These are phyloP conservation scores for Toxoplasma gondii DNA, from an alignment of 169 alveolate species.

Conservation along the genomic window DNA sequence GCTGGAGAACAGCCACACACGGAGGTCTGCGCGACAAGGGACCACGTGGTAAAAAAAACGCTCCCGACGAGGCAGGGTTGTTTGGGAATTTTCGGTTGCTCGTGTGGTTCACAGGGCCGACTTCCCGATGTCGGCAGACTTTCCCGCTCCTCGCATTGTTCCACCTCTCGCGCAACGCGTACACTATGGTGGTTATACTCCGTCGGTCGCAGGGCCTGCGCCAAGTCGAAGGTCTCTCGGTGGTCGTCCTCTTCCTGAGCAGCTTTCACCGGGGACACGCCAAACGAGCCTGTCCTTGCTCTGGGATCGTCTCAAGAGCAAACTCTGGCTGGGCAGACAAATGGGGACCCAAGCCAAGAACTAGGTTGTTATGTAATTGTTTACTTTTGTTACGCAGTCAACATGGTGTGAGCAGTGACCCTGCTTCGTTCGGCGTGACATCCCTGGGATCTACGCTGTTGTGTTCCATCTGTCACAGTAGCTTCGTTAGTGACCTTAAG, in stretches of 20 bases:
- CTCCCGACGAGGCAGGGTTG: too few relatives aligned
- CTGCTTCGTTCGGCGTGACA: too few relatives aligned
- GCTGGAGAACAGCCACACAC: too few relatives aligned
- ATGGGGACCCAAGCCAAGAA: neutral
- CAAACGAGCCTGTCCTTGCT: neutral
- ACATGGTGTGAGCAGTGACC: too few relatives aligned
- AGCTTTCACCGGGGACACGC: neutral
- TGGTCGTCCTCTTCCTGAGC: neutral
- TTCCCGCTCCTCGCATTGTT: conserved; percentile 8
- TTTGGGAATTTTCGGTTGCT: too few relatives aligned
- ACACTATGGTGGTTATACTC: conserved; percentile 9
- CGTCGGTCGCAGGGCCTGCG: neutral
- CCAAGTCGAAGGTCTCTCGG: neutral
- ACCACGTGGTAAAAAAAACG: too few relatives aligned
- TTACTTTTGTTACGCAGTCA: too few relatives aligned
- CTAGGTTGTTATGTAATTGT: too few relatives aligned
- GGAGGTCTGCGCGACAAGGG: too few relatives aligned
- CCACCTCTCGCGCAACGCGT: conserved; percentile 21
- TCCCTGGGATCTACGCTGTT: too few relatives aligned
- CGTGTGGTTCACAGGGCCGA: neutral
- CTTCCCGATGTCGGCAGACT: neutral
- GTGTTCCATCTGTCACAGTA: too few relatives aligned
- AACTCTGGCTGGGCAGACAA: neutral
- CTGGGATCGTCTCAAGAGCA: neutral
- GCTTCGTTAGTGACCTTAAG: too few relatives aligned